phyloP scores from a whole-genome alignment of 257 asterid species.

The Asclepias syriaca region DNA sequence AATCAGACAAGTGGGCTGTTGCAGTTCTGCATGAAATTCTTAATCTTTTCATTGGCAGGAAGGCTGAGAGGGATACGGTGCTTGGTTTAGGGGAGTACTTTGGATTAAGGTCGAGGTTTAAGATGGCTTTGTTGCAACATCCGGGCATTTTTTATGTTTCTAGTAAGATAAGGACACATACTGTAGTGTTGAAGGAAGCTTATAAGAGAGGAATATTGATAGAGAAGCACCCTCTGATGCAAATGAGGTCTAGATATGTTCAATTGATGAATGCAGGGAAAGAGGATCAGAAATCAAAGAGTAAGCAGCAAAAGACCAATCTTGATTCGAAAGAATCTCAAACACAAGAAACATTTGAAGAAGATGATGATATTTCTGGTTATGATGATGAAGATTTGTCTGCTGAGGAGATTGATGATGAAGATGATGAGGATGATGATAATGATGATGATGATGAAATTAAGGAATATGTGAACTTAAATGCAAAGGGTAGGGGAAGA shows the following conservation, averaged over 20 bases:
- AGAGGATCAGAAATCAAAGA: slow-evolving; percentile 36
- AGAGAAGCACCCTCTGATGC: slow-evolving; percentile 5
- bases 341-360: slow-evolving; percentile 26
- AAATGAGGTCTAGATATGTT: slow-evolving; percentile 9
- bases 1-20: slow-evolving; percentile 79
- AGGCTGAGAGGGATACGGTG: slow-evolving; percentile 69
- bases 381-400: slow-evolving; percentile 36
- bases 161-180: slow-evolving; percentile 58
- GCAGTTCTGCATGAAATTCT: slow-evolving; percentile 74
- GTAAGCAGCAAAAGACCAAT: slow-evolving; percentile 25
- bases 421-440: slow-evolving; percentile 27
- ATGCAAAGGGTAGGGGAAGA: slow-evolving; percentile 18
- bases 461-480: slow-evolving; percentile 2
- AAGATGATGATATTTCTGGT: slow-evolving; percentile 26
- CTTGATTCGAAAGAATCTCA: slow-evolving; percentile 30
- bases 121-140: slow-evolving; percentile 65
- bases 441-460: slow-evolving; percentile 13
- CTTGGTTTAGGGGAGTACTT: slow-evolving; percentile 69
- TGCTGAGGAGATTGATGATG: slow-evolving; percentile 25
- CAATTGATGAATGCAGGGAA: slow-evolving; percentile 51
- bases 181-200: slow-evolving; percentile 73
- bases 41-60: slow-evolving; percentile 69
- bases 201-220: slow-evolving; percentile 6
- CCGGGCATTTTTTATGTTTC: slow-evolving; percentile 88
- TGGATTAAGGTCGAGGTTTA: slow-evolving; percentile 82